Evolutionary conservation across 2,329 filamentous ascomycete species (phyloP), one percentile per base, ranked within the genome.

Genomic region (Talaromyces amestolkiae): DNA sequence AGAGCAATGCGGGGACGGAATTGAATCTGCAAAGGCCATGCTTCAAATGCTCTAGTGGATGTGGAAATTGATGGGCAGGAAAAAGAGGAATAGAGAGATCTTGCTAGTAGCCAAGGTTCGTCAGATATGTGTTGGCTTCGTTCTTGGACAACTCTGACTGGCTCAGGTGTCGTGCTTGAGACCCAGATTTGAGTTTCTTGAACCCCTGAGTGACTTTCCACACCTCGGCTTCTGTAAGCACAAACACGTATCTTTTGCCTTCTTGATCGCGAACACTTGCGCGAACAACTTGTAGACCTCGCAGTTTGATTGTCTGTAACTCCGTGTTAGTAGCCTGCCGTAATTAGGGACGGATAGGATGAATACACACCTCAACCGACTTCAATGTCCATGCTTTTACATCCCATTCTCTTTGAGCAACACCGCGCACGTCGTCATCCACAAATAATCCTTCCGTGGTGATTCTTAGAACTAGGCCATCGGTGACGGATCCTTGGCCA

Each of bases 341-440:
- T 15, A 58, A 10, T 58, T 24, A 49, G 3, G 19, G 3, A 22
- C 1, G 22, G 13, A 22, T 27, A 41, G 27, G 27, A 6, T 33
- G 17, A 3, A 58, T 39, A 60, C 90, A 92, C 82, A 95, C 89
- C 85, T 98, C 95, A 78, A 96, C 88, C 69, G 90, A 82, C 80
- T 96, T 97, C 79, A 99, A 86, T 51, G 93, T 97, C 95, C 95
- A 98, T 31, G 94, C 93, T 79, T 98, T 98, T 74, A 98, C 88
- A 77, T 99, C 95, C 95, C 95, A 99, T 80, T 99, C 95, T 66
- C 95, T 88, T 79, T 98, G 93, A n/a, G 92, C 89, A 17, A 97
- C 92, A 68, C 89, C 88, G 53, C 93, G 89, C 61, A 97, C 87
- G 76, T 98, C 95, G 77, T 99, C 95, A 76, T 99, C 95, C 74